Base-by-base conservation (phyloP, 495 filamentous ascomycete species). In the Chaetomium fimeti region DNA sequence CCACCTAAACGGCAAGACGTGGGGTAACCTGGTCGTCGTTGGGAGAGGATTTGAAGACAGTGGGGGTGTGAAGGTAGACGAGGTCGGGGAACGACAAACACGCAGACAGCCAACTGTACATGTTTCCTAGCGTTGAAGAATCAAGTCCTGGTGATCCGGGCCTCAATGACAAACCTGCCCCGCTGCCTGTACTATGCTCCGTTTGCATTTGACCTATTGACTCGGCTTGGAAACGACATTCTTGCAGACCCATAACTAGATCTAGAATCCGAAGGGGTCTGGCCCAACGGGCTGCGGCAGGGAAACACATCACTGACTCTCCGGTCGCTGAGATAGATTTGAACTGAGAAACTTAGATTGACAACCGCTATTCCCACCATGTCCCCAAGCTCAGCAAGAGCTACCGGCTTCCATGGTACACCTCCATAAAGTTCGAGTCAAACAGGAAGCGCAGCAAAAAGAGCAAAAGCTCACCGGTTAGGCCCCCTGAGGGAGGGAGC, bases 1-100 rank as follows among this genome's bases (percentile, higher is more conserved):
- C 78, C 60, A 80, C 75, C 70, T 87, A 85, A 83, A 67, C 64
- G 65, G 45, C 45, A 32, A 45, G 36, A 13, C n/a, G 22, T 24
- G 4, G 15, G 20, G 6, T 18, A 32, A 48, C 62, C 7, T 15
- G 5, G 9, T 38, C 16, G 52, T 57, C 29, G 4, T 22, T 45
- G 0, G 25, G 36, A 8, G 28, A 12, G 42, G n/a, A 24, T 24
- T n/a, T 29, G 47, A 18, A 27, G 36, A 56, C 32, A 58, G 25
- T 6, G 42, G 55, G 20, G 40, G 36, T 42, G 54, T 43, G 43
- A 24, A 53, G 9, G 55, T 64, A 59, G 49, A 59, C 27, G 43
- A 18, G 55, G 49, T 15, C n/a, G 32, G 42, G 47, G 25, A 49
- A 29, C 32, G 27, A 28, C 57, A 55, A 18, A 57, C 52, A 59